phyloP scores from a whole-genome alignment of 495 filamentous ascomycete genomes.

The Penicillium waksmanii region DNA sequence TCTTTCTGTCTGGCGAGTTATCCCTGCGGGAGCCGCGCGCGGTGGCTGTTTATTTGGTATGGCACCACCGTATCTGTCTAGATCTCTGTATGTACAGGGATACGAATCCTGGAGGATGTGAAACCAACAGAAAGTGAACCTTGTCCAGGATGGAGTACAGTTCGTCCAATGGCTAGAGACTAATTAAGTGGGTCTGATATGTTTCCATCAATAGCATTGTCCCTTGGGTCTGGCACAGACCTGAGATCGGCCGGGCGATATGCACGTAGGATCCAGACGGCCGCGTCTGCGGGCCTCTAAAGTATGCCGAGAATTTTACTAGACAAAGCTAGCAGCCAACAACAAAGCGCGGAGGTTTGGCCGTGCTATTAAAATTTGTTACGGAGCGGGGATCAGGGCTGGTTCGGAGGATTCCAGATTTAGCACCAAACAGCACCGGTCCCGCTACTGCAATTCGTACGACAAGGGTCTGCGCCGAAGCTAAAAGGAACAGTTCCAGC shows the following conservation, averaged over 20 bases:
- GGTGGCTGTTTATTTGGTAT: neutral
- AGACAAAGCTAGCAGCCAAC: neutral
- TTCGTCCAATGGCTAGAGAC: neutral
- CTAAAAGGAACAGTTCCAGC: conserved; percentile 8
- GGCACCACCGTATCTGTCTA: neutral
- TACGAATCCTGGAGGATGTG: neutral
- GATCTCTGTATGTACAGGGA: neutral
- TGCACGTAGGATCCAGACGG: neutral
- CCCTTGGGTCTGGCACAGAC: neutral
- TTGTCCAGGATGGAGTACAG: neutral
- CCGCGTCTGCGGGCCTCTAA: neutral
- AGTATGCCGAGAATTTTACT: neutral
- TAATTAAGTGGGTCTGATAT: neutral
- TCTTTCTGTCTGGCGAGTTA: neutral
- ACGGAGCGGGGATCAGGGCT: neutral
- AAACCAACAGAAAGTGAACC: neutral
- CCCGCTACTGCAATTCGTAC: conserved; percentile 11
- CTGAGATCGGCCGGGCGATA: too few species aligned
- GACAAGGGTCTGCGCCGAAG: conserved; percentile 22
- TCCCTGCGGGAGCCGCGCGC: too few species aligned
- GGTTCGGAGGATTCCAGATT: neutral
- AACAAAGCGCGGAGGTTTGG: neutral
- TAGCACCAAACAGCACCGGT: neutral
- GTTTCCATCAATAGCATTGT: conserved; percentile 1
- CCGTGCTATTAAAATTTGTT: neutral